These are phyloP conservation scores for Penicillium angulare DNA, from an alignment of 495 filamentous ascomycete species.

Conservation along the genomic window DNA sequence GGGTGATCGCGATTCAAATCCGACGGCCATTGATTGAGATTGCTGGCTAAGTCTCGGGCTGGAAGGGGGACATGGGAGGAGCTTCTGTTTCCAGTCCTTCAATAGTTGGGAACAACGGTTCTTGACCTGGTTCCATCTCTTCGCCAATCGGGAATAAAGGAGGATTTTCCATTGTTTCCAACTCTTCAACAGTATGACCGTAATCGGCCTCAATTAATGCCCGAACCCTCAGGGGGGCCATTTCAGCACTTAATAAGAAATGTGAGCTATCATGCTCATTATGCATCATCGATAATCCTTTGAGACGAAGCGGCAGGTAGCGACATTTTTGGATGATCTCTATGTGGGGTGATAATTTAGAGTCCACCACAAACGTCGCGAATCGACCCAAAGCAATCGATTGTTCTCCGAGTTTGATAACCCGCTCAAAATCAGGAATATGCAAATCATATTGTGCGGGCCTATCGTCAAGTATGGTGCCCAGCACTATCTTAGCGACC, in stretches of 20 bases:
- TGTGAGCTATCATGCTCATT: neutral
- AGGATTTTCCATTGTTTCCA: conserved; percentile 1
- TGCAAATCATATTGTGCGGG: neutral
- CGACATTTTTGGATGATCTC: conserved; percentile 4
- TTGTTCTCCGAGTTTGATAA: neutral
- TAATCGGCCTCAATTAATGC: neutral
- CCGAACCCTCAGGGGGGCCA: neutral
- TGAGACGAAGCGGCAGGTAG: conserved; percentile 3
- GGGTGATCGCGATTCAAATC: too few species aligned
- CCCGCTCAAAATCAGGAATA: neutral
- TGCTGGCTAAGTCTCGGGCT: too few species aligned
- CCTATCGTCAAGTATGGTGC: neutral
- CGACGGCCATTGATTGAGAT: too few species aligned
- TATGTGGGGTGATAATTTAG: neutral
- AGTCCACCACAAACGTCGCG: neutral
- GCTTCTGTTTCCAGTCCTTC: too few species aligned
- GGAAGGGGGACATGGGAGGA: too few species aligned
- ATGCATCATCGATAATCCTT: neutral
- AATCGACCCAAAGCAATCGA: too few species aligned
- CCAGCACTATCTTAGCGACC: neutral
- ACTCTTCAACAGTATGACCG: neutral
- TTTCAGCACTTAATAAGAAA: neutral
- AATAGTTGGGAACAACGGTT: too few species aligned
- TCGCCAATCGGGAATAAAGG: neutral
- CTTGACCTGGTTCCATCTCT: neutral